Conservation (phyloP, 148 eudicot genomes). For the Rhododendron ferrugineum region DNA sequence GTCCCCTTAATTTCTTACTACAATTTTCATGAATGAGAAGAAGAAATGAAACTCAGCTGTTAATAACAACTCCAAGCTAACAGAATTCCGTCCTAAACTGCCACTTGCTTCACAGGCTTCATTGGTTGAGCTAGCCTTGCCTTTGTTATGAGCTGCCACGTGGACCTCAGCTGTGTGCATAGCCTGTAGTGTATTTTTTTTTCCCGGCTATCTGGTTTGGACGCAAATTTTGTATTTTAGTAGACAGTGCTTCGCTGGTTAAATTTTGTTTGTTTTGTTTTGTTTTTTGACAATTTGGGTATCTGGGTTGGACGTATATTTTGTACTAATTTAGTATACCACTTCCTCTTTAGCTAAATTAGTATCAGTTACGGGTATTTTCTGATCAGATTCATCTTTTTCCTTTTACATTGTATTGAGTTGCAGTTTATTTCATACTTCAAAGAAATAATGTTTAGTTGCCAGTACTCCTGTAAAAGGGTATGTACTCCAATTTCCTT, state of each 20-base stretch:
- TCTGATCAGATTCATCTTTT: not conserved
- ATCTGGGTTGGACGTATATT: not conserved
- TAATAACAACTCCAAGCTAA: too few relatives aligned
- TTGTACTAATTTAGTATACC: too few relatives aligned
- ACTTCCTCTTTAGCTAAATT: not conserved
- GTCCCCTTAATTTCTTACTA: too few relatives aligned
- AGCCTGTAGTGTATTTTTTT: too few relatives aligned
- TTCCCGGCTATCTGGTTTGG: not conserved
- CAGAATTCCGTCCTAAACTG: too few relatives aligned
- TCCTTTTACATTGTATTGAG: not conserved
- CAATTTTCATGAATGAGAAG: too few relatives aligned
- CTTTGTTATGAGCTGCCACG: too few relatives aligned
- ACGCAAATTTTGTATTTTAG: not conserved
- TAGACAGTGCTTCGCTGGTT: too few relatives aligned
- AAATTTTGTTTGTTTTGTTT: not conserved
- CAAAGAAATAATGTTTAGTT: not conserved
- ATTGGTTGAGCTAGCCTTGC: too few relatives aligned
- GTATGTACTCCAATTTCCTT: not conserved
- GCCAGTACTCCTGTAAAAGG: not conserved
- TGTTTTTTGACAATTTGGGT: not conserved
- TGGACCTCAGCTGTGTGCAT: too few relatives aligned
- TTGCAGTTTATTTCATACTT: not conserved
- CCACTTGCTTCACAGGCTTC: too few relatives aligned
- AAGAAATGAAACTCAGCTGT: too few relatives aligned
- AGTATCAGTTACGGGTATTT: not conserved